These are phyloP conservation scores for Osmanthus fragrans DNA, from an alignment of 257 asterid genomes.

Conservation along the genomic window DNA sequence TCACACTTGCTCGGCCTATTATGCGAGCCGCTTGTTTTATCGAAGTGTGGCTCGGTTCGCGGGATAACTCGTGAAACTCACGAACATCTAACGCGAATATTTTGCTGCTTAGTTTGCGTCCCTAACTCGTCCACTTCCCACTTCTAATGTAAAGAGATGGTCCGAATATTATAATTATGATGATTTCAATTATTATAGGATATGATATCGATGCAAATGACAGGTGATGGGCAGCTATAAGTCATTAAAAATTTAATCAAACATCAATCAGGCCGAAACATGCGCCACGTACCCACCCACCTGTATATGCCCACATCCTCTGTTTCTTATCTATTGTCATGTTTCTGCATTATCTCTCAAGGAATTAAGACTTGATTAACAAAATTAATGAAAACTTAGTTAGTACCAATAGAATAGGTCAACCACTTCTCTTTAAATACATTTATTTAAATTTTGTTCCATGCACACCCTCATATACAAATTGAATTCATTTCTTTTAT, in stretches of 20 bases:
- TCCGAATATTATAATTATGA: neutral
- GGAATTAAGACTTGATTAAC: neutral
- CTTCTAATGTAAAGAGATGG: neutral
- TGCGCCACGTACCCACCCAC: constrained; percentile 23
- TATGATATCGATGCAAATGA: neutral
- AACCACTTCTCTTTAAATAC: too few relatives aligned
- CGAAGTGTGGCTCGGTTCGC: too few relatives aligned
- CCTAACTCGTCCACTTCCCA: too few relatives aligned
- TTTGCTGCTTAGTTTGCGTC: too few relatives aligned
- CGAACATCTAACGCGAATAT: too few relatives aligned
- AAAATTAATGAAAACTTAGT: neutral
- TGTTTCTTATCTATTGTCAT: neutral
- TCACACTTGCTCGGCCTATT: too few relatives aligned
- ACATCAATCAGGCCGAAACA: constrained; percentile 9
- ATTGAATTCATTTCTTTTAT: neutral
- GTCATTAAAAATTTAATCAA: neutral
- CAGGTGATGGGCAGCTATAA: neutral
- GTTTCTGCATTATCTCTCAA: neutral
- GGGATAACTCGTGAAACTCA: too few relatives aligned
- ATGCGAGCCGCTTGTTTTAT: too few relatives aligned
- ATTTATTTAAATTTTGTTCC: too few relatives aligned
- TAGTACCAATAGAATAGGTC: neutral
- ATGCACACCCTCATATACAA: neutral
- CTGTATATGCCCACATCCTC: neutral
- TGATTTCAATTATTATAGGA: neutral